These are phyloP conservation scores for Cladophialophora bantiana DNA, from an alignment of 2,329 filamentous ascomycete genomes.

Conservation along the genomic window DNA sequence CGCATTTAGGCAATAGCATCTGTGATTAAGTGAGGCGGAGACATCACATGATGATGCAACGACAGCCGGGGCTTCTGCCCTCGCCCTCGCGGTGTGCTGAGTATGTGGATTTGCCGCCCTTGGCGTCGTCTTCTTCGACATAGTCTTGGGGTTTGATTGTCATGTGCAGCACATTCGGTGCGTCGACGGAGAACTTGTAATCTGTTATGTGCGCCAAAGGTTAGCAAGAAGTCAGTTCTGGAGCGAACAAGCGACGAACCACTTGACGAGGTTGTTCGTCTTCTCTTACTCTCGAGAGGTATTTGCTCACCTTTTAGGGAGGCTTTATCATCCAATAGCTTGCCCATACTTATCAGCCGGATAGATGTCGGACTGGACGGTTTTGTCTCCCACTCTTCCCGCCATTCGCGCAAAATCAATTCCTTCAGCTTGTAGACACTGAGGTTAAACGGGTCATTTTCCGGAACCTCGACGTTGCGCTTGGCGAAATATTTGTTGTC, in stretches of 20 bases:
- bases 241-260: neutral
- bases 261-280: no score
- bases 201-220: slow-evolving; percentile 59
- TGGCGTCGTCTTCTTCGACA: slow-evolving; percentile 76
- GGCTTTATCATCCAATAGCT: slow-evolving; percentile 87
- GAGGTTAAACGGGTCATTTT: slow-evolving; percentile 83
- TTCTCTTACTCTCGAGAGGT: no score
- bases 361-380: slow-evolving; percentile 89
- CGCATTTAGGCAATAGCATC: neutral
- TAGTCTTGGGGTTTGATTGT: slow-evolving; percentile 85
- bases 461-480: slow-evolving; percentile 77
- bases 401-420: slow-evolving; percentile 90
- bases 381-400: slow-evolving; percentile 85
- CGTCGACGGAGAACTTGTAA: slow-evolving; percentile 76
- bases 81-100: slow-evolving; percentile 61
- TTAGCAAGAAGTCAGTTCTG: neutral
- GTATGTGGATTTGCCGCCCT: slow-evolving; percentile 63
- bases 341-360: slow-evolving; percentile 88
- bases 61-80: slow-evolving; percentile 66
- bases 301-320: slow-evolving; percentile 72
- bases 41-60: slow-evolving; percentile 68
- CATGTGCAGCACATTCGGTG: slow-evolving; percentile 92
- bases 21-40: slow-evolving; percentile 1
- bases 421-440: slow-evolving; percentile 95
- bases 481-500: slow-evolving; percentile 85